A percentile compares a stretch with the other conserved stretches of the same genome.
These are phyloP conservation scores for Xanthoparmelia taractica DNA, from an alignment of 495 filamentous ascomycete species.

Conservation along the genomic window DNA sequence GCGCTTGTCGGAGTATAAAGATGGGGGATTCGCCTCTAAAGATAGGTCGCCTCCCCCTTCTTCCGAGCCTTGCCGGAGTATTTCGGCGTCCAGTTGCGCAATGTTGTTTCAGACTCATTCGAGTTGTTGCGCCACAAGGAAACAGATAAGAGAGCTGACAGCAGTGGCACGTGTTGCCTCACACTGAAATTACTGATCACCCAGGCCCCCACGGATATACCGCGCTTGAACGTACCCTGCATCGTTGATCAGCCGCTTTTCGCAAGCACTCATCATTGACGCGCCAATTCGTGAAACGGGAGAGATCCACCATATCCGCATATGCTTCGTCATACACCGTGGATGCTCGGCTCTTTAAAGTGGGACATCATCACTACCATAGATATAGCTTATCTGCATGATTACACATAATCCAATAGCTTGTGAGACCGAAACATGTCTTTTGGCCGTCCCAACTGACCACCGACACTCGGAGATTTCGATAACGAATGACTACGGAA, in stretches of 20 bases:
- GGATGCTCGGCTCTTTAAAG: background rate
- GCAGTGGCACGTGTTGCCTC: background rate
- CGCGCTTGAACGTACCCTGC: slow-evolving; percentile 4
- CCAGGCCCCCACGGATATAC: slow-evolving; percentile 10
- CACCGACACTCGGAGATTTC: background rate
- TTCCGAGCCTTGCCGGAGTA: background rate
- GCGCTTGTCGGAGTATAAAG: slow-evolving; percentile 1
- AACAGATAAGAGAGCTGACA: slow-evolving; percentile 1
- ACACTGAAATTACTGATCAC: background rate
- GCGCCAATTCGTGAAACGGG: slow-evolving; percentile 10
- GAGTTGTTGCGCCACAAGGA: background rate
- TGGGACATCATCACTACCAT: background rate
- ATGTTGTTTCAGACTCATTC: background rate
- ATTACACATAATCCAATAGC: background rate
- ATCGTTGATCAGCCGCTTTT: slow-evolving; percentile 14
- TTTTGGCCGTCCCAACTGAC: background rate
- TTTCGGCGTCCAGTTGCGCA: background rate
- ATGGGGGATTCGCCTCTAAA: slow-evolving; percentile 1
- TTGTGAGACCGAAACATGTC: background rate
- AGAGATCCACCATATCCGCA: background rate
- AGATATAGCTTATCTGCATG: slow-evolving; percentile 8
- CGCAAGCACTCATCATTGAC: slow-evolving; percentile 2
- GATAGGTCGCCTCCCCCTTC: background rate
- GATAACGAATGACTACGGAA: background rate
- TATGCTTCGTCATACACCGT: background rate